Percentiles rank a stretch among this genome's conserved stretches.
Conservation (phyloP, 108 stramenopile genomes). For the Conticribra guillardii region DNA sequence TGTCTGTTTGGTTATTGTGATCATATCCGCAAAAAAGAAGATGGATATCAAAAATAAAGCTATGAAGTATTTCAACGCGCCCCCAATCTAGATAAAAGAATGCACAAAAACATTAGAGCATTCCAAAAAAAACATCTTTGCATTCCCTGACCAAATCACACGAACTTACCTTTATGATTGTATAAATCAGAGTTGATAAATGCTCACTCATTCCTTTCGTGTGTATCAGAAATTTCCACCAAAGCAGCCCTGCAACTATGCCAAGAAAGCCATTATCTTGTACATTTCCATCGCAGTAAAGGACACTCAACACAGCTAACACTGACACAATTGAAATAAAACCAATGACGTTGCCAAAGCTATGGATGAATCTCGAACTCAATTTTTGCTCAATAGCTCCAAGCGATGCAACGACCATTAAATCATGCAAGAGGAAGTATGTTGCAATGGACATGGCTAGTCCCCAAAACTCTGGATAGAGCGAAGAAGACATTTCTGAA, state of each 20-base stretch:
- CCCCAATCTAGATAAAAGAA: background rate
- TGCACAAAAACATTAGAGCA: background rate
- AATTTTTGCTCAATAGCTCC: slow-evolving; percentile 1
- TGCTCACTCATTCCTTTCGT: slow-evolving; percentile 28
- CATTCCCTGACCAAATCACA: background rate
- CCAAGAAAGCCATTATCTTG: background rate
- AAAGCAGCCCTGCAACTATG: slow-evolving; percentile 1
- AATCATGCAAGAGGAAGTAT: slow-evolving; percentile 16
- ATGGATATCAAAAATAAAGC: slow-evolving; percentile 15
- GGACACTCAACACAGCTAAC: background rate
- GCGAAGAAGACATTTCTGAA: background rate
- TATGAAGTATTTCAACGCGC: slow-evolving; percentile 20
- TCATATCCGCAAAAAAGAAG: slow-evolving; percentile 26
- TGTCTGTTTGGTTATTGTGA: slow-evolving; percentile 14
- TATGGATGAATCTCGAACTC: background rate
- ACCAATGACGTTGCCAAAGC: slow-evolving; percentile 9
- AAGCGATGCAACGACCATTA: slow-evolving; percentile 8
- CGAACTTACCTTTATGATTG: slow-evolving; percentile 11
- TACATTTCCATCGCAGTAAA: background rate
- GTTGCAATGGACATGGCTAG: slow-evolving; percentile 21
- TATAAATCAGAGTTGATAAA: slow-evolving; percentile 31
- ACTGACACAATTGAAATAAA: background rate
- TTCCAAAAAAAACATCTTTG: background rate
- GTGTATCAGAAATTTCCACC: slow-evolving; percentile 30
- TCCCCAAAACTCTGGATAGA: slow-evolving; percentile 27